These are phyloP conservation scores for Pleurotus tuoliensis DNA, from an alignment of 768 basidiomycete genomes.

Conservation along the genomic window DNA sequence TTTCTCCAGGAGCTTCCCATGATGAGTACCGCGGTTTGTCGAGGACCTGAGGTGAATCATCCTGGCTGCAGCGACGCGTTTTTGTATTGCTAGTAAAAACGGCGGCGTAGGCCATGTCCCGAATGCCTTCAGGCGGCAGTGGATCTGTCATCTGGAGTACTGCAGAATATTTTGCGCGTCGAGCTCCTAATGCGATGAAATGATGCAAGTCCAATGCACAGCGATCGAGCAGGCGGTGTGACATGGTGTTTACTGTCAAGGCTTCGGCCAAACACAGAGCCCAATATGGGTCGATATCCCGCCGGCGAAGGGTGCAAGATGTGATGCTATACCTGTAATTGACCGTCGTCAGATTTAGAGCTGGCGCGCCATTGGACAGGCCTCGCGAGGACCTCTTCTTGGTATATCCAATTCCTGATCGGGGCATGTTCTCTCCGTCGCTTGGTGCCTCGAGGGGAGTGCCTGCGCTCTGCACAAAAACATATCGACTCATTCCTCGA, in stretches of 20 bases:
- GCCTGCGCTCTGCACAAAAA: background rate
- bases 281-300: background rate
- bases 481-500: background rate
- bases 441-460: constrained; percentile 3
- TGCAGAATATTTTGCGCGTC: constrained; percentile 2
- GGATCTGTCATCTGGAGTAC: constrained; percentile 3
- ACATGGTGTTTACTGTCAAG: background rate
- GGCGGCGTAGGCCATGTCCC: constrained; percentile 9
- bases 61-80: constrained; percentile 7
- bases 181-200: background rate
- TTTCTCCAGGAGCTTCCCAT: constrained; percentile 55
- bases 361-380: constrained; percentile 3
- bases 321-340: constrained; percentile 4
- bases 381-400: constrained; percentile 4
- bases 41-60: constrained; percentile 11
- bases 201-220: background rate
- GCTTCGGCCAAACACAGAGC: background rate
- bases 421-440: constrained; percentile 8
- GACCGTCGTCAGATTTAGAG: background rate
- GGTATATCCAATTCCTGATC: constrained; percentile 5
- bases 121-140: constrained; percentile 12
- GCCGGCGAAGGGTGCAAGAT: background rate
- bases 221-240: background rate
- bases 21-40: constrained; percentile 18
- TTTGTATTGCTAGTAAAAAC: constrained; percentile 14